phyloP scores from a whole-genome alignment of 2,329 filamentous ascomycete genomes.

The Corynespora cassiicola region DNA sequence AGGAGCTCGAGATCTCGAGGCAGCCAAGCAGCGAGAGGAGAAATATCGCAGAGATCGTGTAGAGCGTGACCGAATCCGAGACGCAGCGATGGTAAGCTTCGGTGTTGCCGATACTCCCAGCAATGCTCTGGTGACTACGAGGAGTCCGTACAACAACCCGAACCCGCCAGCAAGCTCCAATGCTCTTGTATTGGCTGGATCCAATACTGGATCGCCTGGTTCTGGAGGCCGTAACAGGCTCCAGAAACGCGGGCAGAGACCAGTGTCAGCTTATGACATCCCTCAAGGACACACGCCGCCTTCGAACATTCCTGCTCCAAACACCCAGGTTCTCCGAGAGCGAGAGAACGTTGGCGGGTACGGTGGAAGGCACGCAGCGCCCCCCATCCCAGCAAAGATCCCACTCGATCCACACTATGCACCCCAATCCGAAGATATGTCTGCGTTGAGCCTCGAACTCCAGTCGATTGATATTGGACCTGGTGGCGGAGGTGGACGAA shows the following conservation, averaged over 20 bases:
- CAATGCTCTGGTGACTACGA: slow-evolving; percentile 36
- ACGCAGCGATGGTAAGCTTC: slow-evolving; percentile 34
- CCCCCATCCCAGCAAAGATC: slow-evolving; percentile 74
- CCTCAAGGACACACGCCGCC: slow-evolving; percentile 19
- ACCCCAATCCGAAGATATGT: slow-evolving; percentile 52
- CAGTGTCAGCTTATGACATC: slow-evolving; percentile 22
- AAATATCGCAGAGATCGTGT: slow-evolving; percentile 39
- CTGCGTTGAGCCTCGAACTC: slow-evolving; percentile 74
- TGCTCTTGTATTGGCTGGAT: slow-evolving; percentile 31
- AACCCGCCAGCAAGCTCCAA: slow-evolving; percentile 21
- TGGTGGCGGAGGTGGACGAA: slow-evolving; percentile 27
- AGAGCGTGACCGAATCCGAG: slow-evolving; percentile 39
- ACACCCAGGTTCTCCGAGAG: slow-evolving; percentile 40
- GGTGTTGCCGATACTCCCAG: slow-evolving; percentile 23
- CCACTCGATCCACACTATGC: slow-evolving; percentile 59
- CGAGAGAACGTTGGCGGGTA: slow-evolving; percentile 42
- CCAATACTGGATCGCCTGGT: slow-evolving; percentile 17
- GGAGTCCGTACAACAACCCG: slow-evolving; percentile 30
- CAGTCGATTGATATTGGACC: slow-evolving; percentile 56
- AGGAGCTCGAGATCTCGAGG: slow-evolving; percentile 55
- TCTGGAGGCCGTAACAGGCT: slow-evolving; percentile 32
- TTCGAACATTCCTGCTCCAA: slow-evolving; percentile 20
- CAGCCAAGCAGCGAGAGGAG: slow-evolving; percentile 38
- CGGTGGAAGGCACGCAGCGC: slow-evolving; percentile 48
- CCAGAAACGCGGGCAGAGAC: slow-evolving; percentile 34